Evolutionary conservation across 1,284 basidiomycete genomes (phyloP), one percentile per base, ranked within the genome.

Genomic region (Gymnopus androsaceus): DNA sequence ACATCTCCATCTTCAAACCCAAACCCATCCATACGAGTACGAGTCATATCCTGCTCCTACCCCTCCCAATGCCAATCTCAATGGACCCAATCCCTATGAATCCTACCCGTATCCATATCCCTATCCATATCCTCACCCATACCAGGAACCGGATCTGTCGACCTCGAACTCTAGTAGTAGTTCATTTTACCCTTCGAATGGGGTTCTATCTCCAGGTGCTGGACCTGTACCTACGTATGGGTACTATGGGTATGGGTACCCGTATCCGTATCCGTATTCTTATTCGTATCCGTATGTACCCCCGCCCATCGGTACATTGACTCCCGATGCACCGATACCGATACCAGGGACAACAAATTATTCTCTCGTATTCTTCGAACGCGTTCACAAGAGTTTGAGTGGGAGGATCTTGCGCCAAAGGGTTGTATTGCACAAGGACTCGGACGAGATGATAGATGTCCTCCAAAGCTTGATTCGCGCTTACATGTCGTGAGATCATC

Each of bases 381-480:
- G 74, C 60, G 2, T 56, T 59, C 2, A 55, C 59, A 3, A 80
- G 70, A 1, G 56, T 49, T 9, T 61, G 62, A 3, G 70, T 72
- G 4, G 71, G 65, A 1, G 69, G 74, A n/a, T 63, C 15, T 15
- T 36, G 40, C 1, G 64, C 61, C 6, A 63, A 57, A 0, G 72
- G 66, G 56, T 75, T 73, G 61, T 75, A 61, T 48, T 71, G 62
- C 21, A 61, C 50, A 4, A 80, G 68, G 5, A 74, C 66, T 3
- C 68, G 68, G 12, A 72, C 66, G 19, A 80, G 67, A 55, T 72
- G 69, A 52, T 73, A 75, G 41, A 75, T 63, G 61, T 80, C 78
- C 57, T 79, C 76, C 55, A 78, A 72, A 0, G 77, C 74, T 61
- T 78, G 77, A 60, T 79, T 80, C 5, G 78, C 76, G n/a, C n/a